phyloP scores from a whole-genome alignment of 1,284 basidiomycete genomes.

The Megacollybia platyphylla region DNA sequence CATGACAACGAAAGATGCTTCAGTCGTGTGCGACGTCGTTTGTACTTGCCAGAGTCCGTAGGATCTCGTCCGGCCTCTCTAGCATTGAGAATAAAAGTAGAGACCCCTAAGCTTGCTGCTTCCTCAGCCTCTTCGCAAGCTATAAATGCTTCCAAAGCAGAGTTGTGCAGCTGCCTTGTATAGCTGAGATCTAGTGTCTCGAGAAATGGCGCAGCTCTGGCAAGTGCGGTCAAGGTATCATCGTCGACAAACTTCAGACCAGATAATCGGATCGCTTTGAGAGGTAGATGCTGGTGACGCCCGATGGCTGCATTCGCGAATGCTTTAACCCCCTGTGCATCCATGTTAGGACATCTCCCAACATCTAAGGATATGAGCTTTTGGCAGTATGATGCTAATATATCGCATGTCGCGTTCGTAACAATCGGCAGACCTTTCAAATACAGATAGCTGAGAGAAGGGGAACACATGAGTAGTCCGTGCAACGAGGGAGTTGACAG shows the following conservation, averaged over 20 bases:
- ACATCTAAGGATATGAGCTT: conserved; percentile 56
- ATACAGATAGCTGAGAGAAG: conserved; percentile 43
- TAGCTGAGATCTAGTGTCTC: conserved; percentile 79
- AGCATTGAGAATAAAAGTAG: conserved; percentile 39
- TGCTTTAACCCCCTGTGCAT: conserved; percentile 44
- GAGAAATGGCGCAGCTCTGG: conserved; percentile 53
- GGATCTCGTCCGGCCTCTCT: conserved; percentile 54
- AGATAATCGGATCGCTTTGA: conserved; percentile 51
- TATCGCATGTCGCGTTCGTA: conserved; percentile 59
- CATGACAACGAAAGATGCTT: conserved; percentile 70
- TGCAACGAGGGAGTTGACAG: conserved; percentile 59
- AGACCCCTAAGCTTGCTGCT: conserved; percentile 14
- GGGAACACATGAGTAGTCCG: conserved; percentile 58
- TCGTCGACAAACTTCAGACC: conserved; percentile 53
- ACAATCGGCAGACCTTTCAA: conserved; percentile 61
- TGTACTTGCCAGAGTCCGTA: conserved; percentile 33
- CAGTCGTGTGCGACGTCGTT: conserved; percentile 56
- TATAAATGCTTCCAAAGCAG: conserved; percentile 62
- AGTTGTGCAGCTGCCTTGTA: conserved; percentile 58
- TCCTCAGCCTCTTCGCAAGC: conserved; percentile 28
- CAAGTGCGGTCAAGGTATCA: conserved; percentile 45
- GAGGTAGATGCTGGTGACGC: conserved; percentile 29
- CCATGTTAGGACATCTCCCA: conserved; percentile 60
- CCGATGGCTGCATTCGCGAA: conserved; percentile 27
- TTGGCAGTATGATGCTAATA: conserved; percentile 45